Base-by-base conservation (phyloP, 106 monocot genomes). In the Narthecium ossifragum region DNA sequence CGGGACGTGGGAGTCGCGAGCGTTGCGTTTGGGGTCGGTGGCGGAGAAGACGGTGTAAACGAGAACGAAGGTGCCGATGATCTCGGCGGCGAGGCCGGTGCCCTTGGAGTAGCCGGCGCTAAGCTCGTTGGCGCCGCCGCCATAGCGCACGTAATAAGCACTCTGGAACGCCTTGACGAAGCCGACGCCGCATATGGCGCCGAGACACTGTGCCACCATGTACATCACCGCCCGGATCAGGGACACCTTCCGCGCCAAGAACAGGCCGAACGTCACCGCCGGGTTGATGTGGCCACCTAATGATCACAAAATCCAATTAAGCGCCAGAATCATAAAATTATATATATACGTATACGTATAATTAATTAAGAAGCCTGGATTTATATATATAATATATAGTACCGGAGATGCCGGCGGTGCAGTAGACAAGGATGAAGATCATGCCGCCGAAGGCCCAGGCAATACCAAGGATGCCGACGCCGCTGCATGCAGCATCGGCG, bases 331-430 rank as follows among this genome's bases (percentile, higher is more conserved):
- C 15, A 39, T 3, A 69, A 70, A 27, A 73, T 39, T 39, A 39
- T 3, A 39, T 39, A 39, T 39, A 39, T 39, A 1, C 0, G 15
- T 3, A 39, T 39, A 39, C 15, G 15, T 39, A 39, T 9, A 11
- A 15, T 39, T 39, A 11, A 9, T 39, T 39, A 1, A 1, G 9
- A n/a, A n/a, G 9, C 15, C 39, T 39, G 17, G 11, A 8, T 41
- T 2, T 41, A 41, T 41, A 41, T 41, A 41, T 41, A 41, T 41
- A 41, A 41, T 41, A 14, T 41, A 41, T 41, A 12, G 41, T 41
- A 80, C 88, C 92, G 14, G 92, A 92, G 61, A 92, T 85, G 23
- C 92, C 92, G 52, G 92, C 92, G 58, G 92, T 92, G 88, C 92
- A 88, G 88, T 92, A 92, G 58, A 92, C 92, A 27, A 92, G 83